phyloP scores from a whole-genome alignment of 2,329 filamentous ascomycete genomes.

The Diaporthe vexans region DNA sequence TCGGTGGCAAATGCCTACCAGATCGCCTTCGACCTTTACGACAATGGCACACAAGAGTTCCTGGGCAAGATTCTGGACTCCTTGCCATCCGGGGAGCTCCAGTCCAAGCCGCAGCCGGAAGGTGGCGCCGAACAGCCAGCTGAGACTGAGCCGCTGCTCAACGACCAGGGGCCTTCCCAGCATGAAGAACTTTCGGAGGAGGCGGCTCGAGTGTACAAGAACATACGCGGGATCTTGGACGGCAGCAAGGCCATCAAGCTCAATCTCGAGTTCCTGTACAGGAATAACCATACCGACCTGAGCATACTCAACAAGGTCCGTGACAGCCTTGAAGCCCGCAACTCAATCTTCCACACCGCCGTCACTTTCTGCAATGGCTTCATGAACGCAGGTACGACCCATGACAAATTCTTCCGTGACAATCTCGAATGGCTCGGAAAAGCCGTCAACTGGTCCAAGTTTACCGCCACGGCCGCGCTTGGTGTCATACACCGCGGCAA shows the following conservation, averaged over 20 bases:
- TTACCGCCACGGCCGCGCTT: constrained; percentile 94
- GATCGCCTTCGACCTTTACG: constrained; percentile 97
- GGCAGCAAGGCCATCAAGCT: constrained; percentile 95
- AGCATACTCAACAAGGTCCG: constrained; percentile 96
- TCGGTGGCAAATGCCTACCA: constrained; percentile 93
- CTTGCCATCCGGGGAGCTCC: constrained; percentile 71
- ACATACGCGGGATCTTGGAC: constrained; percentile 79
- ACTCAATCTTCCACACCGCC: constrained; percentile 98
- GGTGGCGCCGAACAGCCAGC: constrained; percentile 59
- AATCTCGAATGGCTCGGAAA: constrained; percentile 98
- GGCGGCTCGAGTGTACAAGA: constrained; percentile 70
- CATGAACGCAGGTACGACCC: constrained; percentile 98
- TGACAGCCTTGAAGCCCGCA: constrained; percentile 91
- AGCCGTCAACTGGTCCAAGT: constrained; percentile 99
- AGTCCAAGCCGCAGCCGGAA: constrained; percentile 58
- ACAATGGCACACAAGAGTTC: constrained; percentile 98
- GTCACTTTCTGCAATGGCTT: constrained; percentile 98
- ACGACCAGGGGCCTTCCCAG: constrained; percentile 66
- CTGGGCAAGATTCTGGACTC: constrained; percentile 88
- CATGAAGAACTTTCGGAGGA: constrained; percentile 67
- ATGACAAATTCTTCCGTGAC: constrained; percentile 98
- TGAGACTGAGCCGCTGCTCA: constrained; percentile 64
- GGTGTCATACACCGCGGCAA: constrained; percentile 98
- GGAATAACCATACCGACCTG: constrained; percentile 93
- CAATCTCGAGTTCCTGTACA: constrained; percentile 95